Base-by-base conservation (phyloP, 2,329 filamentous ascomycete genomes). In the Apiospora malaysiana region DNA sequence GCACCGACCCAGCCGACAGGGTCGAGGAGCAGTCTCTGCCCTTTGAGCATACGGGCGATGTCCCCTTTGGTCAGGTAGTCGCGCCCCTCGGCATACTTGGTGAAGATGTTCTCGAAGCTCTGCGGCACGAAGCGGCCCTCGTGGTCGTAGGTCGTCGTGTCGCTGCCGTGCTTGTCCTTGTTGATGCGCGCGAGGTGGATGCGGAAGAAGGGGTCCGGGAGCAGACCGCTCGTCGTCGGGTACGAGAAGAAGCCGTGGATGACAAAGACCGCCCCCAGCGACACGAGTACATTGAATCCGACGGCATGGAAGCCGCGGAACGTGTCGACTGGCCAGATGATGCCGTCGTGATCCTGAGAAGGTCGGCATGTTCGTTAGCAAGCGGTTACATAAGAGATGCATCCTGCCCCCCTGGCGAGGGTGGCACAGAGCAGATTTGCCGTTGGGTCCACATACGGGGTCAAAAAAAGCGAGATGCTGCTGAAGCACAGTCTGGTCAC, bases 401-500 rank as follows among this genome's bases (percentile, higher is more conserved):
- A 7, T n/a, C 1, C 21, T 8, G n/a, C 45, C 45, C 18, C 45
- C 45, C n/a, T 47, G 45, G 18, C 18, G 45, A 5, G 45, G 21
- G 47, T 23, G 12, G 56, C 10, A 4, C 14, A 40, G 14, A 16
- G 9, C 18, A 2, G 6, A 27, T 4, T 18, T 18, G 4, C 43
- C 18, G 3, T 4, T 32, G 32, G n/a, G 16, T n/a, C 8, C 6
- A 66, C 75, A 25, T 71, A 76, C 75, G 23, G 43, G 59, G 76
- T 89, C 87, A 73, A 85, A 89, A 80, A 86, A 88, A 27, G 80
- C 79, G 74, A 82, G 82, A 76, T 89, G 87, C 74, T 89, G 86
- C 75, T 87, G 85, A 3, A 89, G 81, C 16, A 87, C 79, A 25
- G 78, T 83, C 68, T 81, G 77, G 27, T 82, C 68, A 27, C 75